These are phyloP conservation scores for Citrus cavaleriei DNA, from an alignment of 345 rosid genomes.

Conservation along the genomic window DNA sequence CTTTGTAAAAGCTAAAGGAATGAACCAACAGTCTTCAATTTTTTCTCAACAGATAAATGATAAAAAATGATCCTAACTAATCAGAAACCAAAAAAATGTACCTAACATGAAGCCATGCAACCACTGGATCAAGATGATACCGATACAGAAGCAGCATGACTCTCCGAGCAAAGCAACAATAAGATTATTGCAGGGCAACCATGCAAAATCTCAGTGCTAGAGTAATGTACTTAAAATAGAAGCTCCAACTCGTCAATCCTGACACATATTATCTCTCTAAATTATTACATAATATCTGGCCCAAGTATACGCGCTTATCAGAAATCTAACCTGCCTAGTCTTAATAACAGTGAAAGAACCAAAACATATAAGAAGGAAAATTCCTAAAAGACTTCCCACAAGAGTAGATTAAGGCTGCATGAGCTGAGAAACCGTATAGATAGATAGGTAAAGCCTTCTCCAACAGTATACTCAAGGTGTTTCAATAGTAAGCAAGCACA, in stretches of 20 bases:
- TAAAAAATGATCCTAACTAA: not conserved
- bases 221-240: not conserved
- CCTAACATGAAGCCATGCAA: not conserved
- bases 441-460: not conserved
- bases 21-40: not conserved
- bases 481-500: not conserved
- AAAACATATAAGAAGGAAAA: not conserved
- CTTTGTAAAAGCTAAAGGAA: not conserved
- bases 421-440: not conserved
- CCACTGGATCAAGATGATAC: not conserved
- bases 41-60: not conserved
- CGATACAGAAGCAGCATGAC: not conserved
- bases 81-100: not conserved
- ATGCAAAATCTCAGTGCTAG: not conserved
- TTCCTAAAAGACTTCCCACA: not conserved
- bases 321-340: not conserved
- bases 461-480: not conserved
- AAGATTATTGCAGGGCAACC: not conserved
- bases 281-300: not conserved
- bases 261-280: not conserved
- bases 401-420: not conserved
- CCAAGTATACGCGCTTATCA: not conserved
- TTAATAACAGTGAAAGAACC: not conserved
- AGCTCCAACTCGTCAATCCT: not conserved
- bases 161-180: not conserved